These are phyloP conservation scores for Pyrenopolyporus hunteri DNA, from an alignment of 495 filamentous ascomycete genomes.

Conservation along the genomic window DNA sequence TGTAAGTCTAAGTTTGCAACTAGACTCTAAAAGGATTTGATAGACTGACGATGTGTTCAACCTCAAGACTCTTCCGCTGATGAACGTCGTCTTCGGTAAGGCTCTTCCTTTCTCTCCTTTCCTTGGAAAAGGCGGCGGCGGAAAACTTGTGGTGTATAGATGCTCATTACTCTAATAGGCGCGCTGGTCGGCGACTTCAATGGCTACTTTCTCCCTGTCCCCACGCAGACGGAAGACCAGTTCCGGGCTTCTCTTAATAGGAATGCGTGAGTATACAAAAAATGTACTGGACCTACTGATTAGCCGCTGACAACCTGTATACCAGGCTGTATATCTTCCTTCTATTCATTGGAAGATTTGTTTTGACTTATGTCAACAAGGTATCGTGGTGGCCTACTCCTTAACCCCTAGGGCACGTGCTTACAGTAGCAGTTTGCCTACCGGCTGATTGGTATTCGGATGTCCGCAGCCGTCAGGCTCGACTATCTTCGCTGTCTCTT, in stretches of 20 bases:
- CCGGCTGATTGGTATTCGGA: constrained; percentile 57
- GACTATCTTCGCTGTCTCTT: constrained; percentile 61
- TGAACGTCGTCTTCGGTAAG: constrained; percentile 42
- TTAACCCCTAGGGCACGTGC: constrained; percentile 3
- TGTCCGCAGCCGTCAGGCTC: constrained; percentile 59
- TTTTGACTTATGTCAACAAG: constrained; percentile 55
- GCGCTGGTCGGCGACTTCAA: constrained; percentile 40
- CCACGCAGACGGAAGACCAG: constrained; percentile 29
- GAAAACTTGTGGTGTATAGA: neutral
- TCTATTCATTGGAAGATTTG: constrained; percentile 54
- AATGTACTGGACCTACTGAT: neutral
- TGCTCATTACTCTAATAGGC: constrained; percentile 32
- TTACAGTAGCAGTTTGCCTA: constrained; percentile 47
- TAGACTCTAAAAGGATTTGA: neutral
- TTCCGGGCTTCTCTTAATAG: constrained; percentile 36
- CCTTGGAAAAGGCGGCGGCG: neutral
- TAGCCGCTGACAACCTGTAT: constrained; percentile 11
- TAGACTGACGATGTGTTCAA: constrained; percentile 3
- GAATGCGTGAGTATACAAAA: constrained; percentile 30
- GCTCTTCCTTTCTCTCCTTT: neutral
- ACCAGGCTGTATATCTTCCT: constrained; percentile 43
- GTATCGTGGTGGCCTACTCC: constrained; percentile 17
- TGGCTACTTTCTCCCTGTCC: constrained; percentile 37
- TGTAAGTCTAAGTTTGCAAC: constrained; percentile 24
- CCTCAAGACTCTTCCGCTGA: constrained; percentile 37